A percentile compares a stretch with the other conserved stretches of the same genome.
phyloP scores from a whole-genome alignment of 352 stramenopile genomes.

The Globisporangium spinosum region DNA sequence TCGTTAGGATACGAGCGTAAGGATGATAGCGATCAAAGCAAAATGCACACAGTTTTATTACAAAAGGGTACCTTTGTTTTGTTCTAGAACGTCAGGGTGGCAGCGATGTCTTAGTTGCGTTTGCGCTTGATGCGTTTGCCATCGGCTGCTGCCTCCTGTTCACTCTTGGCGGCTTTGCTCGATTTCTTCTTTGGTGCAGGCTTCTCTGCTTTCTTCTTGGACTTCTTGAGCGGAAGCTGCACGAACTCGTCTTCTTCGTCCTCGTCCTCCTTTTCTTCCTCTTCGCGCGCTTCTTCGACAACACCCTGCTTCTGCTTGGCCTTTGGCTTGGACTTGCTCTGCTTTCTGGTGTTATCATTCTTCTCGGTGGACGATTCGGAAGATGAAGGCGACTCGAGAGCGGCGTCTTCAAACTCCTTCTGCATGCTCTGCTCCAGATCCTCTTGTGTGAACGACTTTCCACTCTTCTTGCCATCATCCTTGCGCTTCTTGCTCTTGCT shows the following conservation, averaged over 20 bases:
- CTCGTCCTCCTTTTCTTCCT: slow-evolving; percentile 16
- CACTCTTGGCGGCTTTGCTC: background rate
- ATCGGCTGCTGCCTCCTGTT: background rate
- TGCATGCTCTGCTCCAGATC: slow-evolving; percentile 64
- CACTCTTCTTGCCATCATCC: background rate
- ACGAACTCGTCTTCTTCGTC: slow-evolving; percentile 27
- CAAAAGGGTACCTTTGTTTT: slow-evolving; percentile 4
- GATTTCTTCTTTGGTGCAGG: slow-evolving; percentile 8
- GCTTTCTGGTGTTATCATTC: slow-evolving; percentile 22
- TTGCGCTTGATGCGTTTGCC: slow-evolving; percentile 35
- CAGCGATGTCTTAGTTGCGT: slow-evolving; percentile 16
- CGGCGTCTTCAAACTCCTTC: slow-evolving; percentile 43
- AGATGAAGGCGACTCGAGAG: slow-evolving; percentile 16
- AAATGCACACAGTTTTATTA: slow-evolving; percentile 12
- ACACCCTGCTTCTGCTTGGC: slow-evolving; percentile 8
- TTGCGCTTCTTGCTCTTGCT: slow-evolving; percentile 18
- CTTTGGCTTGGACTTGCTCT: slow-evolving; percentile 16
- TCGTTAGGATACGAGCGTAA: background rate
- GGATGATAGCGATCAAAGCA: background rate
- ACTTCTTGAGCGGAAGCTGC: slow-evolving; percentile 48
- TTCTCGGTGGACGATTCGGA: slow-evolving; percentile 19
- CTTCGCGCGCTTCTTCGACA: background rate
- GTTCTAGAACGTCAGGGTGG: background rate
- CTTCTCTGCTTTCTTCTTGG: slow-evolving; percentile 24
- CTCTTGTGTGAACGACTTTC: slow-evolving; percentile 38